Conservation (phyloP, 495 filamentous ascomycete genomes). For the Schizothecium vesticola region DNA sequence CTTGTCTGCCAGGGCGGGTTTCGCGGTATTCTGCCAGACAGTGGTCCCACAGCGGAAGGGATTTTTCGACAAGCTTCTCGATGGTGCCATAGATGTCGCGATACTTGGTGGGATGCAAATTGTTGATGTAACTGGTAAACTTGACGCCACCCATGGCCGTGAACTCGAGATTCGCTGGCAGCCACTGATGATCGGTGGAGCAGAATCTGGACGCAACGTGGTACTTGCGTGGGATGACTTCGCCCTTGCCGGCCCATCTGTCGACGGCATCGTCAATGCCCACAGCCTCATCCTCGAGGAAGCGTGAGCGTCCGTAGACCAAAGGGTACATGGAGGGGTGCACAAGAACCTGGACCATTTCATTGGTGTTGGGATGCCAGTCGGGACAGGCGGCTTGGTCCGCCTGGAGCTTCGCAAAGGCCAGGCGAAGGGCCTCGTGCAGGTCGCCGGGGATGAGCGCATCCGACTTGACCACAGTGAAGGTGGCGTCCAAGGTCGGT, state of each 20-base stretch:
- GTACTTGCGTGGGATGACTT: conserved; percentile 10
- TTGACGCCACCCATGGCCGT: conserved; percentile 48
- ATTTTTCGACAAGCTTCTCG: conserved; percentile 46
- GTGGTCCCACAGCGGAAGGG: conserved; percentile 53
- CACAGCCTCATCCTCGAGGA: conserved; percentile 33
- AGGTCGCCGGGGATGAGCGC: conserved; percentile 17
- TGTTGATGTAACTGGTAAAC: conserved; percentile 67
- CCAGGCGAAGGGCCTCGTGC: conserved; percentile 9
- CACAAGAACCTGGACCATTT: conserved; percentile 55
- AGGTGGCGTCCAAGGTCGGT: conserved; percentile 26
- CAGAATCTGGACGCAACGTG: conserved; percentile 21
- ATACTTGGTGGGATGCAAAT: conserved; percentile 50
- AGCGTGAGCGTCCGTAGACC: conserved; percentile 36
- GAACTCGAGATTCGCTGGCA: conserved; percentile 53
- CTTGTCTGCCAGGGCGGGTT: conserved; percentile 41
- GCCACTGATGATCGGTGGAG: conserved; percentile 54
- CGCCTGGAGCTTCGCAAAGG: conserved; percentile 33
- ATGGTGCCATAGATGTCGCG: conserved; percentile 46
- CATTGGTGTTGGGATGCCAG: conserved; percentile 53
- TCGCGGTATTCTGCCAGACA: conserved; percentile 23
- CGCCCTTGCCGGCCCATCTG: conserved; percentile 29
- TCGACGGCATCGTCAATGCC: conserved; percentile 27
- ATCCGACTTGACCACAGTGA: conserved; percentile 28
- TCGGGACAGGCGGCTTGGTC: conserved; percentile 45
- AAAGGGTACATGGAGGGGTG: conserved; percentile 60